Evolutionary conservation across 352 stramenopile species (phyloP).

Genomic region (Halophytophthora batemanensis): DNA sequence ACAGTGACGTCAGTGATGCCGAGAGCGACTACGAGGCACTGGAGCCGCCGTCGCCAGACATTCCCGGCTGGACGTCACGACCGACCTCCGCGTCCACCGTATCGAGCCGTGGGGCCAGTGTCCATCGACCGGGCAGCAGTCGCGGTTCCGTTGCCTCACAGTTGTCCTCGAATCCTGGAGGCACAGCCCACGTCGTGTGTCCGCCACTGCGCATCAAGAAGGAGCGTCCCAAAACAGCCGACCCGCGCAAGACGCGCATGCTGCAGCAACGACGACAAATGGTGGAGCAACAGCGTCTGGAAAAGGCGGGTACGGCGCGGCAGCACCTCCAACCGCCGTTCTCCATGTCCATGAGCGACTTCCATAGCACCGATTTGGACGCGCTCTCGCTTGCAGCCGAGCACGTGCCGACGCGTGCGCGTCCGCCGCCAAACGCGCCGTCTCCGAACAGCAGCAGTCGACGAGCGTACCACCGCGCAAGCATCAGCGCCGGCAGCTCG

Average conservation of each 20-base stretch:
- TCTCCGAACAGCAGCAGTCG: neutral
- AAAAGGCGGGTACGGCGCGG: conserved; percentile 4
- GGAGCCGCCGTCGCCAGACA: neutral
- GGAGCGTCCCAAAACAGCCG: conserved; percentile 56
- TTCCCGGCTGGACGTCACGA: neutral
- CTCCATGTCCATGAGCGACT: conserved; percentile 39
- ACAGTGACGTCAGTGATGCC: conserved; percentile 16
- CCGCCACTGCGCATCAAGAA: conserved; percentile 26
- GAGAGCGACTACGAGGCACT: conserved; percentile 3
- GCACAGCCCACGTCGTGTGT: conserved; percentile 1
- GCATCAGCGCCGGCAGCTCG: neutral
- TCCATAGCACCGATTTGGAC: conserved; percentile 27
- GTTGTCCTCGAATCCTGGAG: conserved; percentile 7
- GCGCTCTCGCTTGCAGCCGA: conserved; percentile 17
- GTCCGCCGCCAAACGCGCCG: conserved; percentile 1
- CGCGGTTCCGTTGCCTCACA: neutral
- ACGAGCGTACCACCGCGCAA: neutral
- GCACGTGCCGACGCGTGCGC: neutral
- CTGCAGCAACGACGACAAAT: conserved; percentile 61
- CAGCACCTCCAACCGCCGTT: conserved; percentile 16
- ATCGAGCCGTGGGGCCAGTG: neutral
- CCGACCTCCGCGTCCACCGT: neutral
- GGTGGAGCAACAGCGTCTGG: conserved; percentile 30
- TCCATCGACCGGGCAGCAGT: conserved; percentile 1
- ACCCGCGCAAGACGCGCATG: conserved; percentile 62